Conservation (phyloP, 2,329 filamentous ascomycete genomes). For the Septoria petroselini region DNA sequence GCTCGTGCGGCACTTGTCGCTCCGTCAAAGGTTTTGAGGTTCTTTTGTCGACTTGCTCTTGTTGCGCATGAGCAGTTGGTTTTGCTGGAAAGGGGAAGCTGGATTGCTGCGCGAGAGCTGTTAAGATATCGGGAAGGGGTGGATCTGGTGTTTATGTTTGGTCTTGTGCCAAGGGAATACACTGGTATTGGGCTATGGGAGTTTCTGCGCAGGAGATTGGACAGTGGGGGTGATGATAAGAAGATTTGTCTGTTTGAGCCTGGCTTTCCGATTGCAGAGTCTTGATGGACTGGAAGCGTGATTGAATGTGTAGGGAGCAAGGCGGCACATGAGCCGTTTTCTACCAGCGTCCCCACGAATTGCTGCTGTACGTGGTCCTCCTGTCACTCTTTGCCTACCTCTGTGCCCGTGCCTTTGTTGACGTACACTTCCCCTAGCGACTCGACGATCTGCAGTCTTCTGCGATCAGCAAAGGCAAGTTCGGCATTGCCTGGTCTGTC, state of each 20-base stretch:
- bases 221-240: neutral
- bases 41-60: slow-evolving; percentile 13
- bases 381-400: slow-evolving; percentile 8
- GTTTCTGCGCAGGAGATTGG: neutral
- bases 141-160: slow-evolving; percentile 14
- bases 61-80: slow-evolving; percentile 2
- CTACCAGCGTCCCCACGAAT: neutral
- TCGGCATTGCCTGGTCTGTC: slow-evolving; percentile 68
- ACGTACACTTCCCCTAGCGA: slow-evolving; percentile 29
- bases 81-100: slow-evolving; percentile 18
- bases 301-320: too few species aligned
- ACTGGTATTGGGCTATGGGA: neutral
- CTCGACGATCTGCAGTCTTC: slow-evolving; percentile 29
- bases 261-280: neutral
- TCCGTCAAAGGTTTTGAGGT: neutral
- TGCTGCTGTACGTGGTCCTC: neutral
- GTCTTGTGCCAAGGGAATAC: slow-evolving; percentile 7
- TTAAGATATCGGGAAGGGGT: slow-evolving; percentile 11
- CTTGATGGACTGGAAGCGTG: too few species aligned
- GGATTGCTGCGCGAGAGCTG: slow-evolving; percentile 17
- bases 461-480: slow-evolving; percentile 51
- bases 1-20: slow-evolving; percentile 1
- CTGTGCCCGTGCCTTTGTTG: slow-evolving; percentile 11
- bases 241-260: neutral
- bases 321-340: too few species aligned